phyloP scores from a whole-genome alignment of 2,329 filamentous ascomycete genomes.

The Fusarium sp. region DNA sequence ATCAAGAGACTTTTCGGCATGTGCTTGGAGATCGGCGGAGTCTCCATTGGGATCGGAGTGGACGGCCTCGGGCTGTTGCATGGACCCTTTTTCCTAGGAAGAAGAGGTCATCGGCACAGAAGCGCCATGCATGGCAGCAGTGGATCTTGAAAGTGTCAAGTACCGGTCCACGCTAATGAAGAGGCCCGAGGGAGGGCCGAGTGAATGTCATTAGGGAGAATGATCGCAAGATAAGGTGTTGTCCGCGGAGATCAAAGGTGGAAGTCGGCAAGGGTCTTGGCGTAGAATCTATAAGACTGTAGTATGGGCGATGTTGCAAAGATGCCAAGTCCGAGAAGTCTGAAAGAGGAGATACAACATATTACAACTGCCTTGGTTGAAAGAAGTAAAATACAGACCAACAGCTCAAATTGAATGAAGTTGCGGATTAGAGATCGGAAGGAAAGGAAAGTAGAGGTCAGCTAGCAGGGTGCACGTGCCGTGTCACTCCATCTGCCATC shows the following conservation, averaged over 20 bases:
- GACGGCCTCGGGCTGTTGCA: neutral
- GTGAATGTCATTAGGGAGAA: neutral
- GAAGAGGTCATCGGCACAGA: neutral
- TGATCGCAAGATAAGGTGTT: neutral
- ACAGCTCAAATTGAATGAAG: slow-evolving; percentile 20
- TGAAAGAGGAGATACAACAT: neutral
- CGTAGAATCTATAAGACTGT: neutral
- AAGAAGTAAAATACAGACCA: neutral
- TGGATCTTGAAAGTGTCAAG: neutral
- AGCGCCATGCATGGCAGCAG: neutral
- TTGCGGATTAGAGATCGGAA: neutral
- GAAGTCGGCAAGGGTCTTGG: neutral
- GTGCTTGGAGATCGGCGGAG: neutral
- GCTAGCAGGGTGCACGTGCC: slow-evolving; percentile 29
- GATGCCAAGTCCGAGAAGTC: neutral
- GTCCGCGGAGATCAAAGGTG: neutral
- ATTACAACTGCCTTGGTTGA: neutral
- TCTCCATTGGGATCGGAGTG: neutral
- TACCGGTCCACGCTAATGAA: neutral
- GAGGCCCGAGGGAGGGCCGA: neutral
- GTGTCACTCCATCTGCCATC: neutral
- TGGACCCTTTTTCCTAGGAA: neutral
- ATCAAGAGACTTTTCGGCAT: neutral
- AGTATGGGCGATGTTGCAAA: neutral
- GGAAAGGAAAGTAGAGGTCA: slow-evolving; percentile 6